A percentile compares a stretch with the other conserved stretches of the same genome.
Conservation (phyloP, 768 basidiomycete species). For the Naganishia vishniacii region DNA sequence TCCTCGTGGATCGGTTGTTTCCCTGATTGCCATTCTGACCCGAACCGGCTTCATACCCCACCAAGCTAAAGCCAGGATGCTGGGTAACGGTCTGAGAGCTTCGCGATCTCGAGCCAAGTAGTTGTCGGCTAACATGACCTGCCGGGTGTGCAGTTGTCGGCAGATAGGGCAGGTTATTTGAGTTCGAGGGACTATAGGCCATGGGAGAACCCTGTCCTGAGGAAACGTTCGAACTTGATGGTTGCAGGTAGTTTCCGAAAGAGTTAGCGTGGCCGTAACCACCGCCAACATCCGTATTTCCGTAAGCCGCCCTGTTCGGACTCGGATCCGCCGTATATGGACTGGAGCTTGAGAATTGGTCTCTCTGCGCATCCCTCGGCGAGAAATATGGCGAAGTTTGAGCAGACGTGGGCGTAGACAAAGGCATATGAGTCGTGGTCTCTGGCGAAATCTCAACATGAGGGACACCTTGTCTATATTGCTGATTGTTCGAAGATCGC, state of each 20-base stretch:
- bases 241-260: background rate
- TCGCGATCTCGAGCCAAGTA: background rate
- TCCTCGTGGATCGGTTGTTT: conserved; percentile 33
- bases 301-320: conserved; percentile 11
- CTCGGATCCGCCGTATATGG: background rate
- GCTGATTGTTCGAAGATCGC: background rate
- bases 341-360: conserved; percentile 4
- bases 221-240: conserved; percentile 2
- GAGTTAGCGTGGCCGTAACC: background rate
- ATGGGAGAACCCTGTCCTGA: conserved; percentile 4
- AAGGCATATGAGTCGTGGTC: background rate
- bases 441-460: conserved; percentile 10
- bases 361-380: background rate
- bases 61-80: background rate
- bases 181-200: conserved; percentile 17
- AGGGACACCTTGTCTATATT: background rate
- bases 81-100: background rate
- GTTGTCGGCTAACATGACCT: background rate
- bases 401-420: background rate
- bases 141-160: background rate
- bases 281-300: background rate
- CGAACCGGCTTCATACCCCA: background rate
- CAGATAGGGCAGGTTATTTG: conserved; percentile 16
- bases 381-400: conserved; percentile 4
- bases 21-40: background rate